Conservation (phyloP, 1,284 basidiomycete genomes). For the Apiotrichum veenhuisii region DNA sequence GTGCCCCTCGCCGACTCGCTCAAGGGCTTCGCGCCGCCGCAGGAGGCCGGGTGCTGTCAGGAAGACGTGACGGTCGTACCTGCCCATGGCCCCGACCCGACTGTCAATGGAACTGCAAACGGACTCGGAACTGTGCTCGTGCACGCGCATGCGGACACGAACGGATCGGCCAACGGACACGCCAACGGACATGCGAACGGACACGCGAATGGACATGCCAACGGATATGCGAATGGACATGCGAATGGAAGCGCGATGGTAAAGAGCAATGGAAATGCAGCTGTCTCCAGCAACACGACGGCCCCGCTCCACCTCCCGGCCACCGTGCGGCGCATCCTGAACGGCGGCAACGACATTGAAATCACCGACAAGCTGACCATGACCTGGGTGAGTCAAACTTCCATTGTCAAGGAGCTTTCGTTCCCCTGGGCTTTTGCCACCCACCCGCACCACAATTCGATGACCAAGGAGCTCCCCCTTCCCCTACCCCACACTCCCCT, state of each 20-base stretch:
- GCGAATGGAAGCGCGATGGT: conserved; percentile 1
- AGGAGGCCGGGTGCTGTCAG: background rate
- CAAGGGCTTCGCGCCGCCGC: background rate
- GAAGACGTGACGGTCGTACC: background rate
- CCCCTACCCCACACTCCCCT: no score
- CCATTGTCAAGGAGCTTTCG: no score
- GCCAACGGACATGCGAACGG: conserved; percentile 4
- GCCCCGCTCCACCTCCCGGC: background rate
- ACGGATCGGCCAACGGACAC: background rate
- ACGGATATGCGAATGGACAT: conserved; percentile 3
- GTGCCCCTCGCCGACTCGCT: background rate
- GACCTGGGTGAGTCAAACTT: conserved; percentile 42
- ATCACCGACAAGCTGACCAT: conserved; percentile 44
- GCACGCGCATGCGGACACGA: background rate
- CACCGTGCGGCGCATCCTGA: conserved; percentile 5
- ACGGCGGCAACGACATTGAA: conserved; percentile 32
- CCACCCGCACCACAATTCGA: no score
- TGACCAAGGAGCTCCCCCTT: no score
- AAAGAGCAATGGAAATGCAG: background rate
- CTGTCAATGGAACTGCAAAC: no score
- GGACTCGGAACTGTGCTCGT: background rate
- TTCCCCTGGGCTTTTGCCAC: no score
- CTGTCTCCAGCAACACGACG: no score
- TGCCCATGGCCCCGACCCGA: no score
- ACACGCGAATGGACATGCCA: background rate